Base-by-base conservation (phyloP, 2,329 filamentous ascomycete species). In the Hypomyces rosellus region DNA sequence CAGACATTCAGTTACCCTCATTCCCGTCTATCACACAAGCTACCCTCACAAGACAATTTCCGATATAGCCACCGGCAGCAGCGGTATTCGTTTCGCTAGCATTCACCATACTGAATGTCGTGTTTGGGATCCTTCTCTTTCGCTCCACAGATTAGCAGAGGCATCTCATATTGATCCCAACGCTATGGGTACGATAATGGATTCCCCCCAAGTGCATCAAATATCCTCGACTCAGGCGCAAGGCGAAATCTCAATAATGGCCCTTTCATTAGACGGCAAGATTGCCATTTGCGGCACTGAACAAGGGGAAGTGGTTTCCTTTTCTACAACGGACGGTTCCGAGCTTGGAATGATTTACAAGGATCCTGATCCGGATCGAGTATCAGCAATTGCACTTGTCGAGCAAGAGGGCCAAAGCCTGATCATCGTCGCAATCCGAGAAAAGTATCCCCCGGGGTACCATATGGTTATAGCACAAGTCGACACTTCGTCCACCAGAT, bases 21-120 rank as follows among this genome's bases (percentile, higher is more conserved):
- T 5, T 18, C 20, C 34, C 33, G 25, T 22, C 20, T 44, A 45
- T 39, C 18, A 41, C 7, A 20, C 16, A 16, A 38, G 22, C 30
- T 45, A 49, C 15, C 40, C 39, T 9, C 34, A 25, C 15, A 44
- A 30, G 22, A 16, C 36, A 9, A 22, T 44, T 5, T 44, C 47
- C 12, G 11, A 15, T n/a, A 25, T 49, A n/a, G 42, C 34, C 22
- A 30, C 41, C n/a, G 34, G 33, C 12, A 22, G 36, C 13, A 12
- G 25, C 6, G 47, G 47, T 5, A 5, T 49, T 34, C 41, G 47
- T 12, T 44, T 49, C 30, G 41, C 41, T 7, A 49, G 40, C 13
- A 44, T 45, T 34, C 47, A 49, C 30, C 18, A 30, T 13, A 39
- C 22, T 30, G 47, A 49, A n/a, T 49, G 47, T 33, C 40, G 36